Conservation (phyloP, 2,329 filamentous ascomycete genomes). For the Xylariaceae sp. region DNA sequence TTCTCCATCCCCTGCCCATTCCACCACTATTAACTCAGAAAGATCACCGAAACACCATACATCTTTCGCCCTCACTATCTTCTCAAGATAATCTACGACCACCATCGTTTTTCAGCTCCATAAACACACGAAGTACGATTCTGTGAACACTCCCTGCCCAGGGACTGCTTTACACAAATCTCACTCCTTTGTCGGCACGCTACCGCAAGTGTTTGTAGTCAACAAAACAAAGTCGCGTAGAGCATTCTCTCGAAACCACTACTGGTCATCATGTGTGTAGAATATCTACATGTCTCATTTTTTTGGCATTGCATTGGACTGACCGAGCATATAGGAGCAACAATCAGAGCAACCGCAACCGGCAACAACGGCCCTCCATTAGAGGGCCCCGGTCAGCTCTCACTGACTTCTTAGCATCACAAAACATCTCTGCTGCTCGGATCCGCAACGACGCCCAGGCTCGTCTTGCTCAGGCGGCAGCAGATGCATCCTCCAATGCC, state of each 20-base stretch:
- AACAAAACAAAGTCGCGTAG: no score
- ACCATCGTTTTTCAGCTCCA: no score
- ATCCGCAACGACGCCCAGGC: conserved; percentile 21
- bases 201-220: no score
- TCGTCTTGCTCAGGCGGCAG: conserved; percentile 14
- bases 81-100: no score
- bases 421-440: conserved; percentile 26
- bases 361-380: conserved; percentile 16
- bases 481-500: conserved; percentile 7
- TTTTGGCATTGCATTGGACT: conserved; percentile 5
- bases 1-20: no score
- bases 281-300: neutral
- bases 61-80: no score
- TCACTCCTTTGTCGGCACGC: no score
- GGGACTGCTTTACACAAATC: no score
- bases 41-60: no score
- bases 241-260: neutral
- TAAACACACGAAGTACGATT: no score
- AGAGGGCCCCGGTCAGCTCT: conserved; percentile 29
- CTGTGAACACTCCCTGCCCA: no score
- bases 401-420: conserved; percentile 28
- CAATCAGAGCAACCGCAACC: conserved; percentile 14
- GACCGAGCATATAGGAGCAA: conserved; percentile 7
- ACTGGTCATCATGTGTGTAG: conserved; percentile 17
- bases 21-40: no score